A percentile compares a stretch with the other conserved stretches of the same genome.
These are phyloP conservation scores for Skeletonema marinoi DNA, from an alignment of 108 stramenopile genomes.

Conservation along the genomic window DNA sequence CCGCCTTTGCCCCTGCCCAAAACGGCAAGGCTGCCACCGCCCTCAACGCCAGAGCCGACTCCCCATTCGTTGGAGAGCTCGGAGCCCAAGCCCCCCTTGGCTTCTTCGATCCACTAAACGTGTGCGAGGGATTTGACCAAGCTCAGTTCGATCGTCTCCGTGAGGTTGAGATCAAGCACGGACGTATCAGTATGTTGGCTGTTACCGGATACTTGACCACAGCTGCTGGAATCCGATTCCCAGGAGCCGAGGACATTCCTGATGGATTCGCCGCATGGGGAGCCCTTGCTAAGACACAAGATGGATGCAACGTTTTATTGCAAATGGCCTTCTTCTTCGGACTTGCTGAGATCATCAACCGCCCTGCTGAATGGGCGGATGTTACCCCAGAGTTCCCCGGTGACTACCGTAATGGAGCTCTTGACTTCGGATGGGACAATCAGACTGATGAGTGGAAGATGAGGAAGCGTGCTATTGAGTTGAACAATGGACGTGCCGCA, in stretches of 20 bases:
- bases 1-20: slow-evolving; percentile 45
- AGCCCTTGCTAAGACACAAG: slow-evolving; percentile 22
- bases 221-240: slow-evolving; percentile 54
- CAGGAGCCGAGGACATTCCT: slow-evolving; percentile 50
- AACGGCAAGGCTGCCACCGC: slow-evolving; percentile 10
- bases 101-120: slow-evolving; percentile 67
- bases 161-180: slow-evolving; percentile 71
- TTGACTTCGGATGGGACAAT: slow-evolving; percentile 79
- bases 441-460: slow-evolving; percentile 62
- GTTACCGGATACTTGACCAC: slow-evolving; percentile 65
- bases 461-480: slow-evolving; percentile 85
- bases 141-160: slow-evolving; percentile 54
- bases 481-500: slow-evolving; percentile 24
- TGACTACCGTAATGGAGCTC: slow-evolving; percentile 75
- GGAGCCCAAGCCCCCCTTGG: slow-evolving; percentile 54
- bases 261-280: slow-evolving; percentile 45
- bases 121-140: slow-evolving; percentile 58
- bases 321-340: slow-evolving; percentile 26
- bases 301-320: slow-evolving; percentile 42
- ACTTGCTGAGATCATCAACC: slow-evolving; percentile 39
- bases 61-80: slow-evolving; percentile 46
- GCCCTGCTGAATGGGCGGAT: slow-evolving; percentile 43
- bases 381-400: slow-evolving; percentile 69
- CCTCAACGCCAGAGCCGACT: slow-evolving; percentile 10
- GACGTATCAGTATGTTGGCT: slow-evolving; percentile 55